Evolutionary conservation across 495 filamentous ascomycete genomes (phyloP), one percentile per base, ranked within the genome.

Genomic region (Penicillium ucsense): DNA sequence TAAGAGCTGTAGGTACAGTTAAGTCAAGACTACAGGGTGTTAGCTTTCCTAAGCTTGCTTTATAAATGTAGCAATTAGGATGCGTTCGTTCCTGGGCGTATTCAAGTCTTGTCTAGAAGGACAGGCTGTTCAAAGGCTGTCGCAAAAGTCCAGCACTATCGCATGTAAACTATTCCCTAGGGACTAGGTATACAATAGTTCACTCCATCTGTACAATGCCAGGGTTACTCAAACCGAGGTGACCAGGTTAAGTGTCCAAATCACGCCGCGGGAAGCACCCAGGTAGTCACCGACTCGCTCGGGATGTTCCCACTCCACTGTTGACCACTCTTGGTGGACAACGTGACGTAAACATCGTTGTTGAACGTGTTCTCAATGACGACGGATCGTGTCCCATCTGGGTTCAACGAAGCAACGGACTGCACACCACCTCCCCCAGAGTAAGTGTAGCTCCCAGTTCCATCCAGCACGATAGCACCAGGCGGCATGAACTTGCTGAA

Each of bases 401-500:
- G 71, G 45, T 77, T 79, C 50, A 71, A 48, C 20, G 73, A 68
- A 2, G 72, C 75, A 4, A 77, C 67, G 27, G 66, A 68, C 57
- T 79, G 73, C 10, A 76, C 33, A 11, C 70, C 73, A 8, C 47
- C 49, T 31, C 68, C 67, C 41, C 54, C 60, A 4, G 56, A 56
- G 50, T 73, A 74, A 8, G 67, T 72, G 41, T 71, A 75, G 46
- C 72, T 75, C 0, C 75, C 73, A 6, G 55, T 63, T 6, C 69
- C 72, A 58, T 50, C 57, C 7, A 78, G 54, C 33, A 77, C 63
- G 9, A 62, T 62, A 0, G 75, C 72, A 35, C 74, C 74, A 10
- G 63, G 64, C 11, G 73, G 70, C 48, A 80, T 78, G 52, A 77
- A 80, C 55, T 72, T 76, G 56, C 70, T 75, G 56, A 75, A 77